Evolutionary conservation across 495 filamentous ascomycete species (phyloP).

Genomic region (Pseudotulostoma volvatum): DNA sequence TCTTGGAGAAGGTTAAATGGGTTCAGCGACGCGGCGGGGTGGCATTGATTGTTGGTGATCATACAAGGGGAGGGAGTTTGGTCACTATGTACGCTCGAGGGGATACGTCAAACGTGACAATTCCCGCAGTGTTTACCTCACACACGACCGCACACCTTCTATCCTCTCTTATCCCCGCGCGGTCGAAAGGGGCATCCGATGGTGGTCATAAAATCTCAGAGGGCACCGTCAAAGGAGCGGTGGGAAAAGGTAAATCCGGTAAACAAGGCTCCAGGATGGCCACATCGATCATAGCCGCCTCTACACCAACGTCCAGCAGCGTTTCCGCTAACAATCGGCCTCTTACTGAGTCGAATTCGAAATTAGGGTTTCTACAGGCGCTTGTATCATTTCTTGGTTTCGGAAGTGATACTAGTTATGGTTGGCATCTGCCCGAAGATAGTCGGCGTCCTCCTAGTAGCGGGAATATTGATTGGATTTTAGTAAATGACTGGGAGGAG

Average conservation of each 20-base stretch:
- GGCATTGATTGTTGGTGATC: slow-evolving; percentile 87
- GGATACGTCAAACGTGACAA: slow-evolving; percentile 86
- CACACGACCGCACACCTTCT: slow-evolving; percentile 87
- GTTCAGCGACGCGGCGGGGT: slow-evolving; percentile 76
- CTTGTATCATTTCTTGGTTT: slow-evolving; percentile 39
- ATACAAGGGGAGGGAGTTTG: slow-evolving; percentile 65
- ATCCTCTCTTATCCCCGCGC: slow-evolving; percentile 69
- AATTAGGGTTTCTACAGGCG: slow-evolving; percentile 38
- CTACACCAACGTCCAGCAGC: slow-evolving; percentile 9
- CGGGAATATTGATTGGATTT: slow-evolving; percentile 65
- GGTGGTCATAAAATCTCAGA: slow-evolving; percentile 6
- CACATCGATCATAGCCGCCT: slow-evolving; percentile 12
- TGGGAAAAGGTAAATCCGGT: slow-evolving; percentile 10
- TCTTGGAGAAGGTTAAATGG: slow-evolving; percentile 95
- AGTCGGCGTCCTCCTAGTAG: slow-evolving; percentile 63
- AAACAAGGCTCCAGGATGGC: slow-evolving; percentile 9
- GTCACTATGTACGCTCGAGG: slow-evolving; percentile 95
- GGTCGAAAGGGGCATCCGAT: slow-evolving; percentile 27
- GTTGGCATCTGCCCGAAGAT: slow-evolving; percentile 24
- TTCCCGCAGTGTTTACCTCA: slow-evolving; percentile 88
- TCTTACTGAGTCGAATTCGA: slow-evolving; percentile 7
- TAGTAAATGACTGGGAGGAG: slow-evolving; percentile 51
- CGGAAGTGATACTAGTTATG: slow-evolving; percentile 14
- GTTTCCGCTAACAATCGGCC: slow-evolving; percentile 9
- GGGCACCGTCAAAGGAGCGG: not conserved